Base-by-base conservation (phyloP, 768 basidiomycete genomes). In the Podaxis sp. region DNA sequence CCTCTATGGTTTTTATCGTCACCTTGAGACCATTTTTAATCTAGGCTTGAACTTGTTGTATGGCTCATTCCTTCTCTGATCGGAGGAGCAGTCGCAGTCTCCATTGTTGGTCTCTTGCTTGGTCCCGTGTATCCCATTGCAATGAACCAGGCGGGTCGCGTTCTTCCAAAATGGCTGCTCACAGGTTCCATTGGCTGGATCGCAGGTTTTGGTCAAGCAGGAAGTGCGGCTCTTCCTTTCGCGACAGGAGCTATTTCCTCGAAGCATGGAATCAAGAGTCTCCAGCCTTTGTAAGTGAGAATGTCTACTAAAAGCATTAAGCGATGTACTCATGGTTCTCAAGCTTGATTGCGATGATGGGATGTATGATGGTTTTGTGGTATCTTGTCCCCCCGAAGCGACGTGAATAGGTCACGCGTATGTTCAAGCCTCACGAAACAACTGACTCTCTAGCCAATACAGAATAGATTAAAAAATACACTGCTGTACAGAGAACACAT, bases 121-220 rank as follows among this genome's bases (percentile, higher is more conserved):
- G 90, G 89, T 0, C 89, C 89, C 2, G 83, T 91, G 74, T 91
- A 87, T 67, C 88, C 88, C 1, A 82, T 89, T 47, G 78, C 83
- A 7, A 85, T 93, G 83, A 90, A 88, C 67, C 82, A 89, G 47
- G 75, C 87, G 1, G 81, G 84, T 5, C 79, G 84, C 1, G 77
- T 92, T 55, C 71, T 95, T 7, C 93, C 92, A 5, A 78, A 78
- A 6, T 87, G 86, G 80, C 76, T 94, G 7, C 77, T 91, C 27
- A 82, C 79, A 48, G 83, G 80, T 23, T 79, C 84, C 10, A 84
- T 88, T 37, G 87, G 86, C 7, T 88, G 85, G 86, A 85, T 87
- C 32, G 84, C 85, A 5, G 84, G 82, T 3, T 79, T 85, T 35
- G 89, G 90, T 0, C 86, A 88, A 67, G 84, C 88, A 2, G 90